Base-by-base conservation (phyloP, 306 rosid species). In the Glycine soja region DNA sequence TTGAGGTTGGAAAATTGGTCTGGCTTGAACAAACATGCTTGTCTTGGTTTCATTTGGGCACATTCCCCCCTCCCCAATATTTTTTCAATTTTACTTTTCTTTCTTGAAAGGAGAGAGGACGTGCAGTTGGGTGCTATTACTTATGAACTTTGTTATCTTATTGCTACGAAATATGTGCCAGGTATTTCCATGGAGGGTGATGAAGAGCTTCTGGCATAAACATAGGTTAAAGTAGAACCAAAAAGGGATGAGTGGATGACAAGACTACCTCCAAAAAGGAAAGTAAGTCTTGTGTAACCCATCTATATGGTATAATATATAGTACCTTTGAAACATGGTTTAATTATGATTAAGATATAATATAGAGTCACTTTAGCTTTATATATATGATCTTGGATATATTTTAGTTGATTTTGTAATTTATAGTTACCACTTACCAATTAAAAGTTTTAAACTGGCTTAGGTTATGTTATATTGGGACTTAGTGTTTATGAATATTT, bases 131-230 rank as follows among this genome's bases (percentile, higher is more conserved):
- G 61, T 67, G 24, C 42, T 64, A 43, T 51, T 77, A 80, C 85
- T 75, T 50, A 48, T 52, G 64, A 63, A 62, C 58, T 83, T 53
- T 12, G 53, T 80, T 64, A 19, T 87, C 82, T 86, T 50, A 82
- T 70, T 69, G 58, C 66, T 66, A 46, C 69, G 70, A 63, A 38
- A 69, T 63, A 36, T 79, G 72, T 70, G 69, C 47, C 89, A 95
- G 98, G 97, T 63, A 95, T 95, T 88, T 92, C 98, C 61, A 91
- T 95, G 97, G 97, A 95, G 74, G 98, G 98, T 72, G 98, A 95
- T 91, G 98, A 95, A 40, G 97, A 85, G 85, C 97, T 95, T 68
- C 80, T 95, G 82, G 95, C 90, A 67, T 84, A 89, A 86, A 78
- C 89, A 70, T 94, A 95, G 64, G 91, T 90, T 61, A 90, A 90